phyloP scores from a whole-genome alignment of 371 early-diverging fungal species.

The Massospora cicadina region DNA sequence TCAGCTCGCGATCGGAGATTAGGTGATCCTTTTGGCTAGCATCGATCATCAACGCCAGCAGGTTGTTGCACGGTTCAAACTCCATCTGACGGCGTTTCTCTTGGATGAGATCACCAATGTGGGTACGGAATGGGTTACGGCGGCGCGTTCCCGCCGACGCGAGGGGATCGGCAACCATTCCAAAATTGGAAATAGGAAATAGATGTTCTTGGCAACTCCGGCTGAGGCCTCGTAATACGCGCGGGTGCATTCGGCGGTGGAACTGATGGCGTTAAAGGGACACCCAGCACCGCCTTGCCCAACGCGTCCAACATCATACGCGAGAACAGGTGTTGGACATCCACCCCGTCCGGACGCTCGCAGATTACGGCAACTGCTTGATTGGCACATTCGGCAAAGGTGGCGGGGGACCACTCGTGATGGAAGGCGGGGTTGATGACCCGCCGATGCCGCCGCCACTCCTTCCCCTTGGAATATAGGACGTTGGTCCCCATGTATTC shows the following conservation, averaged over 20 bases:
- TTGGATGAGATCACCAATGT: neutral
- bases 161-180: neutral
- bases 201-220: conserved; percentile 7
- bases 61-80: neutral
- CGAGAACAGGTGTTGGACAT: conserved; percentile 7
- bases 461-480: neutral
- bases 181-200: conserved; percentile 6
- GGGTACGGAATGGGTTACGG: neutral
- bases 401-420: neutral
- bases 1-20: conserved; percentile 1
- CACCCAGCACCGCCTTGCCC: conserved; percentile 11
- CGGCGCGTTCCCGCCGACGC: neutral
- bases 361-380: neutral
- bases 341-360: neutral
- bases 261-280: conserved; percentile 14
- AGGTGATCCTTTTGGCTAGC: neutral
- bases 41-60: neutral
- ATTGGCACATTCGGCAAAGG: neutral
- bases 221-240: conserved; percentile 15
- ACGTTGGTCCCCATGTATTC: conserved; percentile 7
- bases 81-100: neutral
- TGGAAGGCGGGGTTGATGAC: conserved; percentile 9
- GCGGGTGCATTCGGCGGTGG: conserved; percentile 15
- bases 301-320: conserved; percentile 10
- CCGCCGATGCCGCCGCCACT: conserved; percentile 9